Base-by-base conservation (phyloP, 495 filamentous ascomycete species). In the Aspergillus avenaceus region DNA sequence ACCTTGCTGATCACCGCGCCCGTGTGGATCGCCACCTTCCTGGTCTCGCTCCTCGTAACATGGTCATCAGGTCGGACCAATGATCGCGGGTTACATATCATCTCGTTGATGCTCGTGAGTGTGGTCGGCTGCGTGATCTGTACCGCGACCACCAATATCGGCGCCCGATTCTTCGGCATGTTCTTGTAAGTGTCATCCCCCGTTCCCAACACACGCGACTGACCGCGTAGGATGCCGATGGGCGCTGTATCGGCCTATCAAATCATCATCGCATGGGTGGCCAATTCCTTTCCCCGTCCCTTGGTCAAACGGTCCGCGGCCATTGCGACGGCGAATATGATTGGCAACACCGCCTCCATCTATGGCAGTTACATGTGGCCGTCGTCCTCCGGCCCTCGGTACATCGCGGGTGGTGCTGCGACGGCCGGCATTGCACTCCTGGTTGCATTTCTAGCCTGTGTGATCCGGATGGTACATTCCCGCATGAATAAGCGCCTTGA, bases 281-380 rank as follows among this genome's bases (percentile, higher is more conserved):
- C 77, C 37, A 91, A 91, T 63, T 84, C 82, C 1, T 80, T 92
- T 49, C 86, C 88, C 11, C 79, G 89, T 5, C 88, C 88, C 1
- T 81, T 87, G 1, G 85, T 87, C 13, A 95, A 95, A 47, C 57
- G 62, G n/a, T 63, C 63, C 23, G 59, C 62, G 8, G 86, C 85
- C 0, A 73, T 91, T 9, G 88, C 88, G 8, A 73, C 84, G 44
- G 88, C 88, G 61, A 93, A 91, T 53, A 86, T 87, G 25, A 74
- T 91, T 13, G 80, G 80, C 0, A 92, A 91, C 54, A 75, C 76
- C 11, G 78, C 79, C 25, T 70, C 66, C 2, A 92, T 92, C 58
- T 92, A 88, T 59, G 84, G 85, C 0, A 78, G 74, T 23, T 92
- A 90, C 56, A 79, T 91, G 79, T 92, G 89, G 70, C 76, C 79